These are phyloP conservation scores for Exophiala sideris DNA, from an alignment of 2,329 filamentous ascomycete species.

Conservation along the genomic window DNA sequence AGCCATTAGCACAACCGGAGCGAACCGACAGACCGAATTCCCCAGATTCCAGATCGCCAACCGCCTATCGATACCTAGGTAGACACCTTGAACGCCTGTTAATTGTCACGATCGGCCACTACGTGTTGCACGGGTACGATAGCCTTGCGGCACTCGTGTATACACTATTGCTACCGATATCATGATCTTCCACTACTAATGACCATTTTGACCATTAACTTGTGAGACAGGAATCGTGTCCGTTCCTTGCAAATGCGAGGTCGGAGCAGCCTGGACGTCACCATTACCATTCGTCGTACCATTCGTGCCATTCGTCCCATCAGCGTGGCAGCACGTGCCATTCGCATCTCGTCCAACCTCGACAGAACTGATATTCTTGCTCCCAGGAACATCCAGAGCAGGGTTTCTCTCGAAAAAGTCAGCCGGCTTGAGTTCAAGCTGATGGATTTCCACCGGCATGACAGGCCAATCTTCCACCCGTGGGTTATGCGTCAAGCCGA, in stretches of 20 bases:
- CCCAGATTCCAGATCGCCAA: neutral
- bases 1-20: neutral
- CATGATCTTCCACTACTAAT: neutral
- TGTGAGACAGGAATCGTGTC: constrained; percentile 11
- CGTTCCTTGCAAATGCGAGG: constrained; percentile 17
- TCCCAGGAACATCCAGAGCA: constrained; percentile 50
- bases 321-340: constrained; percentile 14
- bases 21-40: neutral
- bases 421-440: constrained; percentile 46
- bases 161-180: neutral
- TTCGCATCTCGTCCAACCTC: constrained; percentile 21
- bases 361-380: constrained; percentile 32
- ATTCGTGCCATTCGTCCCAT: neutral
- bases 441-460: constrained; percentile 47
- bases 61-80: neutral
- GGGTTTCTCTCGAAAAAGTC: constrained; percentile 55
- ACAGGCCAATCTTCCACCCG: constrained; percentile 51
- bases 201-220: constrained; percentile 9
- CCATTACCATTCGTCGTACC: constrained; percentile 2
- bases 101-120: neutral
- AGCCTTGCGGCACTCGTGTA: neutral
- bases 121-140: neutral
- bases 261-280: constrained; percentile 12
- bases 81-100: neutral
- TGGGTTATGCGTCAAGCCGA: constrained; percentile 52